phyloP scores from a whole-genome alignment of 257 asterid genomes.

The Petrea volubilis region DNA sequence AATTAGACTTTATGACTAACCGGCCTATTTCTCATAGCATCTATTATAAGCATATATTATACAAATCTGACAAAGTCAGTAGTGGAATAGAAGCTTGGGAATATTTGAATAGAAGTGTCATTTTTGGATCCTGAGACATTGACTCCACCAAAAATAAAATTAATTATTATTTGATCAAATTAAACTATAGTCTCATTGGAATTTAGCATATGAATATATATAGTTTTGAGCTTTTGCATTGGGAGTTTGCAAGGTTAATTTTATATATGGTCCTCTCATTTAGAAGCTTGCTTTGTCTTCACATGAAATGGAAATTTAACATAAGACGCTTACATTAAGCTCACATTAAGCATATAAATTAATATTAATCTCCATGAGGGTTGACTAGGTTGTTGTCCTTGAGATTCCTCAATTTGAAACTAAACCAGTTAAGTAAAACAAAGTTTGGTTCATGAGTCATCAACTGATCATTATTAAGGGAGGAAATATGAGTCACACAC shows the following conservation, averaged over 20 bases:
- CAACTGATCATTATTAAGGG: slow-evolving; percentile 17
- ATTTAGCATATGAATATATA: slow-evolving; percentile 41
- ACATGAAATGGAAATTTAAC: slow-evolving; percentile 23
- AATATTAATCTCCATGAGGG: slow-evolving; percentile 51
- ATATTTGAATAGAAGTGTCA: slow-evolving; percentile 80
- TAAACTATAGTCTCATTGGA: slow-evolving; percentile 7
- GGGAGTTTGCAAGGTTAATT: slow-evolving; percentile 40
- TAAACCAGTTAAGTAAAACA: slow-evolving; percentile 29
- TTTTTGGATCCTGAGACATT: slow-evolving; percentile 86
- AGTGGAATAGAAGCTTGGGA: slow-evolving; percentile 81
- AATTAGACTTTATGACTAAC: slow-evolving; percentile 1
- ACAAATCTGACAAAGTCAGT: slow-evolving; percentile 89
- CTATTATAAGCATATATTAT: slow-evolving; percentile 21
- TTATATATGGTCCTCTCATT: slow-evolving; percentile 40
- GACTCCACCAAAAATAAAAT: slow-evolving; percentile 44
- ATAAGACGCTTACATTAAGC: not conserved
- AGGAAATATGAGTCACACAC: slow-evolving; percentile 27
- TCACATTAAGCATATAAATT: not conserved
- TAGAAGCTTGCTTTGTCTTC: slow-evolving; percentile 72
- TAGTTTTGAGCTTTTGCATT: slow-evolving; percentile 53
- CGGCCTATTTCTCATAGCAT: slow-evolving; percentile 6
- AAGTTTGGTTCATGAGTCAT: slow-evolving; percentile 38
- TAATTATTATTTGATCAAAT: not conserved
- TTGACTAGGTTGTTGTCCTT: slow-evolving; percentile 50
- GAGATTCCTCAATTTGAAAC: slow-evolving; percentile 64